Base-by-base conservation (phyloP, 345 rosid genomes). In the Eucalyptus pauciflora region DNA sequence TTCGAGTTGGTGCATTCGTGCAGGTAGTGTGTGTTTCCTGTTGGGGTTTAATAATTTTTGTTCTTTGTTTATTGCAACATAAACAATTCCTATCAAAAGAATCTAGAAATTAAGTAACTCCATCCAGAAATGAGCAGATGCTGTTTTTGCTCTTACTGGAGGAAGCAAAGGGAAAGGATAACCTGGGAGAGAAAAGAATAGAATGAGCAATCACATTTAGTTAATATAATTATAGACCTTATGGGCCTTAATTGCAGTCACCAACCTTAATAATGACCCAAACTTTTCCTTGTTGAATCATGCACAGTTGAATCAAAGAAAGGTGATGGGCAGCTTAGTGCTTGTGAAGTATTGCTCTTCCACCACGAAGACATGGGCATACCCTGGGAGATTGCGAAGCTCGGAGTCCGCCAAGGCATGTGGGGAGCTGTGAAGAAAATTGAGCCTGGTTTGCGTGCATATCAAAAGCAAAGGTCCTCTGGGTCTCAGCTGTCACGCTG, bases 331-430 rank as follows among this genome's bases (percentile, higher is more conserved):
- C 95, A 95, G 92, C 93, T 92, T 88, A 93, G 96, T 81, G 96
- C 99, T 11, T 96, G 98, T 64, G 99, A 98, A 92, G 99, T 98
- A n/a, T 86, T 96, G 87, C 95, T 98, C 22, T 98, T 98, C 93
- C 99, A 98, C 92, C 93, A 98, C 37, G 99, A 98, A 86, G 97
- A 98, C 92, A 98, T 98, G 99, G 99, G 99, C 54, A 96, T 98
- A 86, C 98, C 99, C 2, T 95, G 98, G 98, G 97, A 96, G 92
- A 96, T 98, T 88, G 99, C 99, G 7, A 98, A 98, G 91, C 95
- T 98, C 29, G 99, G 99, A 67, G 94, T 98, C 87, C 92, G 97
- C 87, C 98, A 96, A 87, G 99, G 99, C n/a, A 98, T 96, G 99
- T 98, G 99, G 99, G 98, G 98, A 92, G 97, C 99, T 22, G 99